Evolutionary conservation across 1,139 yeast species (phyloP), one percentile per base, ranked within the genome.

Genomic region (Diutina neorugosa): DNA sequence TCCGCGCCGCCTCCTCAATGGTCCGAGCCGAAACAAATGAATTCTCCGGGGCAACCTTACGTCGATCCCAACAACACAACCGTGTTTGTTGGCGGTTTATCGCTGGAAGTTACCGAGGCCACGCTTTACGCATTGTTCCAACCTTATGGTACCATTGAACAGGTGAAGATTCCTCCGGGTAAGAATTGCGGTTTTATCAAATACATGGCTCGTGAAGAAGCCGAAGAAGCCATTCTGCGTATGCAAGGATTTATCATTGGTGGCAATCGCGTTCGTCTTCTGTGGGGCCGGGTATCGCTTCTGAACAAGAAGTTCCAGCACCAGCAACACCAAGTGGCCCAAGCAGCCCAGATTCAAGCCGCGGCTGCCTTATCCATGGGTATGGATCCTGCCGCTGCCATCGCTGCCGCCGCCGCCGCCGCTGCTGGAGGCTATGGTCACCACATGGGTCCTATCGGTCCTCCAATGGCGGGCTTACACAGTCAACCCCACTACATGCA

Each of bases 151-250:
- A 78, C 78, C 53, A 86, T 91, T 58, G 79, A 84, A 54, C 89
- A 86, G 62, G 93, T 90, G 53, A 88, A 89, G 65, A 87, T 90
- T 52, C 96, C 96, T 9, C 83, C 85, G 4, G 96, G 96, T 16
- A 90, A 90, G 65, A 94, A 94, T 55, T 90, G 97, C 69, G 98
- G 96, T 1, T 91, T 90, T 70, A 91, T 90, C 54, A 94, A 87
- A 66, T 90, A 83, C 64, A 77, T 82, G 31, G 78, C 81, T 46
- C 76, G 95, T 55, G 84, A 82, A 57, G 86, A 89, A 58, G 97
- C 97, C 0, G 96, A 90, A 66, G 82, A 83, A 52, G 96, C 97
- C 14, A 89, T 90, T 59, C 80, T 85, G 49, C 87, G 87, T 53
- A 86, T 91, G 96, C 96, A 90, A 69, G 97, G 97, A 3, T 90